phyloP scores from a whole-genome alignment of 352 stramenopile species.

The Phytophthora litchii region DNA sequence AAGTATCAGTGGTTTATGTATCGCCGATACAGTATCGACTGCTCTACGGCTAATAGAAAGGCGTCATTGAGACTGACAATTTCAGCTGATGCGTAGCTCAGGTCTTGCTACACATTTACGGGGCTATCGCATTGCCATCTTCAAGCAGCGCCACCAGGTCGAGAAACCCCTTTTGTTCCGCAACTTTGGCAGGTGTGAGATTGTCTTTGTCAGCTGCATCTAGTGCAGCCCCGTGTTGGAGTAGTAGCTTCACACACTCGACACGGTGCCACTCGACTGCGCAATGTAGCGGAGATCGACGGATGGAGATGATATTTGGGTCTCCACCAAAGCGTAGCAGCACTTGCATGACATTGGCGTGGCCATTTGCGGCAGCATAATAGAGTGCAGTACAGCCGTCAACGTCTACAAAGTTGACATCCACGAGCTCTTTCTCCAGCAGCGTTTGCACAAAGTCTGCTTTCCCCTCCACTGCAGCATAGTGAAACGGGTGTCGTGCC shows the following conservation, averaged over 20 bases:
- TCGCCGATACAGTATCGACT: no score
- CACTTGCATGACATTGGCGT: constrained; percentile 52
- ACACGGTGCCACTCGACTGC: constrained; percentile 76
- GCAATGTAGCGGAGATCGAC: constrained; percentile 73
- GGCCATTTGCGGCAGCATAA: constrained; percentile 75
- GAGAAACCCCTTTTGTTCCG: constrained; percentile 40
- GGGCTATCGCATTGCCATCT: not conserved
- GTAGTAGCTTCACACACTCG: constrained; percentile 59
- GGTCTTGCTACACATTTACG: not conserved
- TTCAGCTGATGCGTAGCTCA: no score
- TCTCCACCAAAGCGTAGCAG: constrained; percentile 57
- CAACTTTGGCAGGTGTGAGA: constrained; percentile 43
- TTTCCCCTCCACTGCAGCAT: constrained; percentile 76
- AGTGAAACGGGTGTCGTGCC: constrained; percentile 84
- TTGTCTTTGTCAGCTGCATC: constrained; percentile 50
- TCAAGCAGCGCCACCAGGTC: constrained; percentile 27
- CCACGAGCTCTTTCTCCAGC: constrained; percentile 58
- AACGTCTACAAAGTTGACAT: constrained; percentile 68
- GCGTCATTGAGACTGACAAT: no score
- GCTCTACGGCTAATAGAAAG: not conserved
- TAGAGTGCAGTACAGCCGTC: constrained; percentile 76
- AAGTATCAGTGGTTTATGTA: not conserved
- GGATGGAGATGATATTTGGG: constrained; percentile 62
- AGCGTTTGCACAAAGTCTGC: constrained; percentile 58
- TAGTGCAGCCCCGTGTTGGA: constrained; percentile 42